Evolutionary conservation across 2,329 filamentous ascomycete species (phyloP).

Genomic region (Karstenula rhodostoma): DNA sequence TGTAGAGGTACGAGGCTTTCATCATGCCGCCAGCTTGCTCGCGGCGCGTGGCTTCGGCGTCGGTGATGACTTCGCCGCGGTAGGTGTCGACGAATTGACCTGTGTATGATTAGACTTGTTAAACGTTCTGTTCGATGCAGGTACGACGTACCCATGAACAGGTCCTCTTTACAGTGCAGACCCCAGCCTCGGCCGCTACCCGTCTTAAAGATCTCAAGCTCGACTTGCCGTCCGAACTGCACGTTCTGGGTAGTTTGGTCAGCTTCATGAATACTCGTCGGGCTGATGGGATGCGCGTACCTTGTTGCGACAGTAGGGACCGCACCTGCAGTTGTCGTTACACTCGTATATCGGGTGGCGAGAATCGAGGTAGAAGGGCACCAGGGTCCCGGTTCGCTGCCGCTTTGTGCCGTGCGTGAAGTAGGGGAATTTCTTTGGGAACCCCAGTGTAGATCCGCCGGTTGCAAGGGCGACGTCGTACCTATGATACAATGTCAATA

Average conservation of each 20-base stretch:
- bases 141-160: conserved; percentile 61
- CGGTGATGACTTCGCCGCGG: conserved; percentile 66
- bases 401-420: conserved; percentile 45
- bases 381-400: conserved; percentile 40
- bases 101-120: neutral
- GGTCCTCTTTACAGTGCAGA: conserved; percentile 69
- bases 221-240: conserved; percentile 73
- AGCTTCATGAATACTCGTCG: neutral
- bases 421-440: conserved; percentile 70
- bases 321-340: conserved; percentile 74
- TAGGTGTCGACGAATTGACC: conserved; percentile 83
- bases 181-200: conserved; percentile 76
- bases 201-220: conserved; percentile 81
- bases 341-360: conserved; percentile 77
- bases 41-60: conserved; percentile 68
- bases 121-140: neutral
- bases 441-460: conserved; percentile 40
- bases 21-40: conserved; percentile 62
- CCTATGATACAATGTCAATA: neutral
- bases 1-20: conserved; percentile 71
- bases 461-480: conserved; percentile 29
- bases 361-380: conserved; percentile 53
- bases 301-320: conserved; percentile 71
- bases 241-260: conserved; percentile 61
- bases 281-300: neutral